Evolutionary conservation across 2,329 filamentous ascomycete species (phyloP).

Genomic region (Colletotrichum sp.): DNA sequence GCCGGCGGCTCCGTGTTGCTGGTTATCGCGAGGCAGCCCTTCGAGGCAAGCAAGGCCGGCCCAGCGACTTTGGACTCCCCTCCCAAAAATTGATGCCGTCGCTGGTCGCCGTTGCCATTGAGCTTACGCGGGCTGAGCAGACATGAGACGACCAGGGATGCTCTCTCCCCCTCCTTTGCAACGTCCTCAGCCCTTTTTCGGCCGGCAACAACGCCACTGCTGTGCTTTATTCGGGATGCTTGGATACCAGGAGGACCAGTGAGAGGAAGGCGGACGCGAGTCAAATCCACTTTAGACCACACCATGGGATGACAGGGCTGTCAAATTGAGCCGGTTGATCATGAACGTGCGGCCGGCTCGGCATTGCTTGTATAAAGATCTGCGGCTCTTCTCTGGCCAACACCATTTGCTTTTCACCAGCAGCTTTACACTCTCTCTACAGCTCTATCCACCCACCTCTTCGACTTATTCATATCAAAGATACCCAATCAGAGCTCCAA

Average conservation of each 20-base stretch:
- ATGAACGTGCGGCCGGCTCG: not conserved
- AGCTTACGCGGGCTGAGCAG: not conserved
- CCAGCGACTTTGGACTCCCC: not conserved
- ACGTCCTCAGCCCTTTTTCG: not conserved
- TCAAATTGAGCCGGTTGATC: not conserved
- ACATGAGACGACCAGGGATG: not conserved
- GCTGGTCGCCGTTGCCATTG: not conserved
- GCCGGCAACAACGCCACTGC: not conserved
- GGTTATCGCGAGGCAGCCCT: not conserved
- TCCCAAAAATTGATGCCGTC: too few relatives aligned
- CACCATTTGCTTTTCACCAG: not conserved
- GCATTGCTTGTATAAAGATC: not conserved
- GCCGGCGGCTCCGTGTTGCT: not conserved
- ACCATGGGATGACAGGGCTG: not conserved
- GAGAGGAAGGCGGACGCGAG: not conserved
- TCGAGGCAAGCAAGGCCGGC: not conserved
- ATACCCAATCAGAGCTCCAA: not conserved
- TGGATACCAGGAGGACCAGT: not conserved
- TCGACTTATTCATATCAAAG: not conserved
- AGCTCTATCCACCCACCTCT: too few relatives aligned
- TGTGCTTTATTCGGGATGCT: not conserved
- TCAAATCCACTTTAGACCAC: conserved; percentile 2
- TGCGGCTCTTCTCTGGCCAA: not conserved
- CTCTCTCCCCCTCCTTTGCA: not conserved
- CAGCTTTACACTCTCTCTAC: not conserved